Evolutionary conservation across 345 rosid genomes (phyloP).

Genomic region (Euphorbia peplus): DNA sequence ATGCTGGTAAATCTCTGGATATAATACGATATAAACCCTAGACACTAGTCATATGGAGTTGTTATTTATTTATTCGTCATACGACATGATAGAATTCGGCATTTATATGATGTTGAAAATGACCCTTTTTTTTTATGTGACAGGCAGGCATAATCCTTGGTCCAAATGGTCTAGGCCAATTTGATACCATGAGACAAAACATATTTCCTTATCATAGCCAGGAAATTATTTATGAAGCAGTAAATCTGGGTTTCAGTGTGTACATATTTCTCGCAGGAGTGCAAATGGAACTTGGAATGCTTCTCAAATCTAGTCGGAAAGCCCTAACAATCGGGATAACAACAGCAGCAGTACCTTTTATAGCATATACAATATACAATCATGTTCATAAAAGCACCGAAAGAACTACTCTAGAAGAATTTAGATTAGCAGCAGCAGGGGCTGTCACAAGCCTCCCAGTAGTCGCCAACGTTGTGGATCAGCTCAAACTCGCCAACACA

Average conservation of each 20-base stretch:
- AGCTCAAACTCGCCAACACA: not conserved
- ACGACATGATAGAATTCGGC: too few species aligned
- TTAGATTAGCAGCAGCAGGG: too few species aligned
- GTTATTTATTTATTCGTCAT: too few species aligned
- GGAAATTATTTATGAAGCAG: not conserved
- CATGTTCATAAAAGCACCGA: too few species aligned
- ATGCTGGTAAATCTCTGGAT: not conserved
- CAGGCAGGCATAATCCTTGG: constrained; percentile 1
- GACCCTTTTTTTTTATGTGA: not conserved
- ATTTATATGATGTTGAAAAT: too few species aligned
- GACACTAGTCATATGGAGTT: too few species aligned
- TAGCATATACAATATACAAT: too few species aligned
- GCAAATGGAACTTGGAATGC: not conserved
- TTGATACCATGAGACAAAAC: not conserved
- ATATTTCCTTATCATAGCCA: not conserved
- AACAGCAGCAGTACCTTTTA: not conserved
- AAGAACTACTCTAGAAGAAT: too few species aligned
- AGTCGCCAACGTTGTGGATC: not conserved
- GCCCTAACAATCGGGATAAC: not conserved
- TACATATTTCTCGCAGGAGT: not conserved
- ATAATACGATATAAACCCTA: too few species aligned
- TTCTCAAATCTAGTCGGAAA: not conserved
- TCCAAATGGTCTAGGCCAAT: not conserved
- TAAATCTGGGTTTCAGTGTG: not conserved
- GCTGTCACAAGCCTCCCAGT: not conserved